Conservation (phyloP, 179 eudicot genomes). For the Nepenthes alata region DNA sequence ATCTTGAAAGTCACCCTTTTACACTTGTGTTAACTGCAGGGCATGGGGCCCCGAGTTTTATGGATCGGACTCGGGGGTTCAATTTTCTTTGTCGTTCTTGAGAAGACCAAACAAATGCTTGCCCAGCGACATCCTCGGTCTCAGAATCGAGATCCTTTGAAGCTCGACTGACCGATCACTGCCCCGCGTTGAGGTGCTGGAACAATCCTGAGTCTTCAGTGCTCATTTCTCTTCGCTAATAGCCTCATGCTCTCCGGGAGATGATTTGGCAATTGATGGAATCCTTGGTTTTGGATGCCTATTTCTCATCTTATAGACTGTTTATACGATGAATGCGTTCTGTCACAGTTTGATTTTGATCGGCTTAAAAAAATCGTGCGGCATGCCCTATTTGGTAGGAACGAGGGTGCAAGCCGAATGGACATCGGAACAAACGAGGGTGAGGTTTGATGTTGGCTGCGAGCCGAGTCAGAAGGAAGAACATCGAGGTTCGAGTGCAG, state of each 20-base stretch:
- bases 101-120: constrained; percentile 65
- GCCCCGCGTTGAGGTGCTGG: too few relatives aligned
- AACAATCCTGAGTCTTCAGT: not conserved
- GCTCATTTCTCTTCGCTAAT: not conserved
- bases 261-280: not conserved
- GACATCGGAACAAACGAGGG: too few relatives aligned
- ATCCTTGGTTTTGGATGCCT: not conserved
- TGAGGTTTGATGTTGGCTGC: too few relatives aligned
- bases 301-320: not conserved
- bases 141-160: constrained; percentile 10
- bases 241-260: not conserved
- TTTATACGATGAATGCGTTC: not conserved
- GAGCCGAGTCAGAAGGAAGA: too few relatives aligned
- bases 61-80: constrained; percentile 95
- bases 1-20: not conserved
- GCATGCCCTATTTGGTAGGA: too few relatives aligned
- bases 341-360: too few relatives aligned
- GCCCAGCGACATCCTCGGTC: constrained; percentile 25
- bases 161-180: constrained; percentile 11
- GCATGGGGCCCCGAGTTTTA: constrained; percentile 74
- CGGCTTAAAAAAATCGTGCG: too few relatives aligned
- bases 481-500: too few relatives aligned
- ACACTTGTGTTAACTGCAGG: constrained; percentile 28
- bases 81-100: constrained; percentile 80
- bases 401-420: too few relatives aligned